Percentiles rank a stretch among this genome's conserved stretches.
phyloP scores from a whole-genome alignment of 805 yeast genomes.

The Candida koratica region DNA sequence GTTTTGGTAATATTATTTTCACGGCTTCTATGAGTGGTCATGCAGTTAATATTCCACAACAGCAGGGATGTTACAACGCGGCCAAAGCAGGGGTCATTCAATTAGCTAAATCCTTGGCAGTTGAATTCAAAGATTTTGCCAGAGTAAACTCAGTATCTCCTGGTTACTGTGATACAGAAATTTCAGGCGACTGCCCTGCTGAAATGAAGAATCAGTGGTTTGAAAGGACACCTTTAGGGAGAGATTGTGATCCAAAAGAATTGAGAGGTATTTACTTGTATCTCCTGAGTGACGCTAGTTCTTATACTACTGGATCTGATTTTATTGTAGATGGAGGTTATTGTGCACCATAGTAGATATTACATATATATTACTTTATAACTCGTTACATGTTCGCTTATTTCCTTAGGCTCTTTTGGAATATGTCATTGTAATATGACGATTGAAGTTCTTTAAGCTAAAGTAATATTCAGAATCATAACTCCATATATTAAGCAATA shows the following conservation, averaged over 20 bases:
- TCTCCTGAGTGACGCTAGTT: constrained; percentile 74
- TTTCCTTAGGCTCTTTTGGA: no score
- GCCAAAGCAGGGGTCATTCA: constrained; percentile 82
- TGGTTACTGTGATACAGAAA: constrained; percentile 77
- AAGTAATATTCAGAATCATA: no score
- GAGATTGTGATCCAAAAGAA: constrained; percentile 71
- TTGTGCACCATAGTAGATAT: constrained; percentile 25
- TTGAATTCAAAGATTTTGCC: constrained; percentile 79
- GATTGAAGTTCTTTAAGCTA: neutral
- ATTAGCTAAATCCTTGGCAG: constrained; percentile 73
- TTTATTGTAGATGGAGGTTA: constrained; percentile 79
- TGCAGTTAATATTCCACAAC: constrained; percentile 80
- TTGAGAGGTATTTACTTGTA: constrained; percentile 78
- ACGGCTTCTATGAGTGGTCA: constrained; percentile 90
- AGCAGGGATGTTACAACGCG: constrained; percentile 80
- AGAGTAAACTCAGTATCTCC: constrained; percentile 80
- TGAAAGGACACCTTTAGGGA: constrained; percentile 57
- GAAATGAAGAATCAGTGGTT: constrained; percentile 38
- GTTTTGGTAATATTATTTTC: constrained; percentile 71
- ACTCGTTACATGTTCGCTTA: no score
- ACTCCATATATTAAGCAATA: constrained; percentile 5
- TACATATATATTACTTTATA: no score
- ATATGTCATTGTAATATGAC: no score
- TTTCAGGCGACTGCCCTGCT: constrained; percentile 39
- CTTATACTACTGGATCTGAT: constrained; percentile 79